Base-by-base conservation (phyloP, 805 yeast genomes). In the Metschnikowia lochheadii region DNA sequence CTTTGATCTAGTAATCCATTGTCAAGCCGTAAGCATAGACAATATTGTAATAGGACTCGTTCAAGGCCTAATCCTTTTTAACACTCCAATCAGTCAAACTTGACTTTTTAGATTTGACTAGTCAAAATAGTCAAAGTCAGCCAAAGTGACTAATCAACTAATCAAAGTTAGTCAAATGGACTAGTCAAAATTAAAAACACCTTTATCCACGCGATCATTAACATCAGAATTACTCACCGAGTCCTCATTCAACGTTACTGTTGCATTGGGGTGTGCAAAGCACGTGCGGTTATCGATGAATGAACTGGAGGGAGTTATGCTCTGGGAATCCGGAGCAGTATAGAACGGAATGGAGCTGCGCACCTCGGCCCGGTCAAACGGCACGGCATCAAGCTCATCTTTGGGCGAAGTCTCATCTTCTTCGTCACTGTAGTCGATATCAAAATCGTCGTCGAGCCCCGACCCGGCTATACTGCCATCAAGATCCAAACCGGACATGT, bases 231-330 rank as follows among this genome's bases (percentile, higher is more conserved):
- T 47, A 11, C 38, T 37, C 14, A 45, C 17, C 7, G 54, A 42
- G 21, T 53, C 57, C 8, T 52, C 61, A 6, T 47, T 45, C 42
- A 58, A 42, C 57, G 50, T 58, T 5, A 73, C 65, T 39, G 62
- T 67, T 26, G 77, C 77, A 49, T 72, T 66, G 2, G 78, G 78
- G 56, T 73, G 78, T 3, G 78, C 77, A 52, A 57, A 73, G 55
- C 74, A 70, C 33, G 71, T 65, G 33, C 75, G 56, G 41, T 69
- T 73, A 36, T 73, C 77, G 35, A 63, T 54, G 35, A 57, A 57
- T 8, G 55, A 54, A 49, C 56, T 63, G 32, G 53, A 33, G 20
- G 73, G 75, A 7, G 75, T 70, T 38, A 56, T 60, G 21, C 60
- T 56, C 6, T 73, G 71, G 15, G 57, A 59, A 6, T 67, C 69